Conservation (phyloP, 768 basidiomycete genomes). For the Psilocybe subaeruginosa region DNA sequence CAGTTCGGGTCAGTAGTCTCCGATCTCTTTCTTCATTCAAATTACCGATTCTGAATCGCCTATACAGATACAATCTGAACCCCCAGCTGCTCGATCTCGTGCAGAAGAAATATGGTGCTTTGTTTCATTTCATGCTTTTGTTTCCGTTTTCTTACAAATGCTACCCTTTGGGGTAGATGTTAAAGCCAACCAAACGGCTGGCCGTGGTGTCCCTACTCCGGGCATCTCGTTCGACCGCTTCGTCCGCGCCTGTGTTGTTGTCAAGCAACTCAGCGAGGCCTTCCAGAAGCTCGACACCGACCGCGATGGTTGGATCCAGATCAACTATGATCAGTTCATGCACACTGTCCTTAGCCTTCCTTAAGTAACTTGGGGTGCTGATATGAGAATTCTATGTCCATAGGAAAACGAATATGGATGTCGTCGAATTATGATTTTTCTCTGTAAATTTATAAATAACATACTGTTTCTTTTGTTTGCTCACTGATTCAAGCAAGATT, state of each 20-base stretch:
- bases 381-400: not conserved
- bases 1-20: constrained; percentile 64
- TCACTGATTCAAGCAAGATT: too few species aligned
- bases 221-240: constrained; percentile 88
- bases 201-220: constrained; percentile 34
- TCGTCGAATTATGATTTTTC: not conserved
- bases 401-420: not conserved
- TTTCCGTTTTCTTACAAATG: constrained; percentile 31
- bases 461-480: not conserved
- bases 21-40: not conserved
- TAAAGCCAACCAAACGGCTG: constrained; percentile 51
- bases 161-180: constrained; percentile 48
- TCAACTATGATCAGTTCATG: constrained; percentile 77
- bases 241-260: constrained; percentile 82
- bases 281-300: constrained; percentile 71
- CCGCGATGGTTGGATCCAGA: constrained; percentile 70
- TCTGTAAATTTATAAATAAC: constrained; percentile 3
- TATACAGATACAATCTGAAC: constrained; percentile 61
- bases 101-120: constrained; percentile 79
- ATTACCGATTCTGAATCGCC: not conserved
- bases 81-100: constrained; percentile 68
- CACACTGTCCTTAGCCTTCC: constrained; percentile 65
- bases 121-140: not conserved
- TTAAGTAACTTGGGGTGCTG: constrained; percentile 27
- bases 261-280: constrained; percentile 76